Base-by-base conservation (phyloP, 176 grass and related monocot genomes). In the Neostapfia colusana region DNA sequence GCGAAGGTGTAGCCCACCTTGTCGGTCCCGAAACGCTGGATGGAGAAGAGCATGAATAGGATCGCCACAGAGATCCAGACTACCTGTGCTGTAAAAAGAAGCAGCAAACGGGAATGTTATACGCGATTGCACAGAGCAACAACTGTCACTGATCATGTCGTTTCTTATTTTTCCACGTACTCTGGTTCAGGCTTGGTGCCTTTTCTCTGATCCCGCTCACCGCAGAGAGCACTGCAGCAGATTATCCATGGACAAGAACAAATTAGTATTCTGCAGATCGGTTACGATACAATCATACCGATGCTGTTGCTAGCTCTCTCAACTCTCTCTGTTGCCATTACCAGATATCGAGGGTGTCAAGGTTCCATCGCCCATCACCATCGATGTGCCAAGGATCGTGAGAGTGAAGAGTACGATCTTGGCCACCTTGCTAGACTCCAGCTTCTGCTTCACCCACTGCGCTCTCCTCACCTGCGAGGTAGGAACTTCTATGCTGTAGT, bases 1-100 rank as follows among this genome's bases (percentile, higher is more conserved):
- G 94, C 94, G 67, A 97, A 97, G 54, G 84, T 76, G 82, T 97
- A 93, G 20, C 94, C 94, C 10, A 97, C 94, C 82, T 97, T 93
- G 78, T 97, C 86, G 0, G 94, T 93, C 23, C 94, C 94, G n/a
- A 93, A 93, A 20, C 94, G 76, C 58, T 93, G 94, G 37, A 90
- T 85, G 0, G 90, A 84, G 75, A 97, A 93, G 36, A 97, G 90
- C 45, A 87, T 37, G 36, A 97, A 85, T 71, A 97, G 74, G 38
- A 97, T 93, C 13, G 77, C 74, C 15, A 93, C 85, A 0, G 88
- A 93, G 84, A 93, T 88, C 79, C 67, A 53, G 34, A 89, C 91
- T 58, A 93, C 57, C 54, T 80, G 83, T 31, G 85, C 93, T 97
- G 90, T 76, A 77, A 16, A 85, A 75, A 40, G 8, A 6, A 51